These are phyloP conservation scores for Tetrapyrgos nigripes DNA, from an alignment of 1,284 basidiomycete species.

Conservation along the genomic window DNA sequence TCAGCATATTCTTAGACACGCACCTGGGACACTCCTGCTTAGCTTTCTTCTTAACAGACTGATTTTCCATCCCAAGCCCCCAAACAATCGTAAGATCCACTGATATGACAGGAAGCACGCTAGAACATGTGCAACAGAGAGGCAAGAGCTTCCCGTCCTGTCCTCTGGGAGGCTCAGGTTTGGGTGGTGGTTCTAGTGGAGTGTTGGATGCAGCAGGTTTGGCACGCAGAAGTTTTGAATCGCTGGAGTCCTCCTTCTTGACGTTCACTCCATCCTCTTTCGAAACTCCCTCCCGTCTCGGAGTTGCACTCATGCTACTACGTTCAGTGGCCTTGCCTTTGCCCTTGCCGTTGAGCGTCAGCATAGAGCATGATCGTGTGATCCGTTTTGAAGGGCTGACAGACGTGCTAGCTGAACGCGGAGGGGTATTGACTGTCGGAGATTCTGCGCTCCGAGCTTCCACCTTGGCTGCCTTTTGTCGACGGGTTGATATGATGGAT, in stretches of 20 bases:
- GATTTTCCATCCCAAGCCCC: slow-evolving; percentile 61
- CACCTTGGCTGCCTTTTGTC: slow-evolving; percentile 53
- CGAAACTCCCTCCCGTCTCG: slow-evolving; percentile 36
- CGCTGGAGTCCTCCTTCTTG: slow-evolving; percentile 55
- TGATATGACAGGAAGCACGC: slow-evolving; percentile 73
- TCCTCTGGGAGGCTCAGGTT: slow-evolving; percentile 49
- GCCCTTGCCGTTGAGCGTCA: slow-evolving; percentile 11
- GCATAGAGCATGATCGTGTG: slow-evolving; percentile 36
- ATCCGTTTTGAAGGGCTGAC: slow-evolving; percentile 27
- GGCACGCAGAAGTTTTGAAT: slow-evolving; percentile 53
- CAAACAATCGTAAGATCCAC: slow-evolving; percentile 76
- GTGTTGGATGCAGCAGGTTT: slow-evolving; percentile 46
- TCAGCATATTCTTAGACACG: slow-evolving; percentile 24
- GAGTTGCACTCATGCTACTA: slow-evolving; percentile 18
- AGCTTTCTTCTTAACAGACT: slow-evolving; percentile 61
- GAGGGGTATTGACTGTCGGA: background rate
- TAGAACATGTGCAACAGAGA: slow-evolving; percentile 68
- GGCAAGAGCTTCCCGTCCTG: slow-evolving; percentile 66
- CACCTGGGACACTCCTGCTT: slow-evolving; percentile 78
- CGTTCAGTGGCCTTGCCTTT: slow-evolving; percentile 17
- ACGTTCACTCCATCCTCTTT: slow-evolving; percentile 44
- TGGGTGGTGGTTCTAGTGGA: slow-evolving; percentile 37
- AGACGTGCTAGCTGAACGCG: slow-evolving; percentile 34
- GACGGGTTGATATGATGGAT: slow-evolving; percentile 65
- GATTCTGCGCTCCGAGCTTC: slow-evolving; percentile 7